These are phyloP conservation scores for Sutorius eximius DNA, from an alignment of 1,284 basidiomycete genomes.

Conservation along the genomic window DNA sequence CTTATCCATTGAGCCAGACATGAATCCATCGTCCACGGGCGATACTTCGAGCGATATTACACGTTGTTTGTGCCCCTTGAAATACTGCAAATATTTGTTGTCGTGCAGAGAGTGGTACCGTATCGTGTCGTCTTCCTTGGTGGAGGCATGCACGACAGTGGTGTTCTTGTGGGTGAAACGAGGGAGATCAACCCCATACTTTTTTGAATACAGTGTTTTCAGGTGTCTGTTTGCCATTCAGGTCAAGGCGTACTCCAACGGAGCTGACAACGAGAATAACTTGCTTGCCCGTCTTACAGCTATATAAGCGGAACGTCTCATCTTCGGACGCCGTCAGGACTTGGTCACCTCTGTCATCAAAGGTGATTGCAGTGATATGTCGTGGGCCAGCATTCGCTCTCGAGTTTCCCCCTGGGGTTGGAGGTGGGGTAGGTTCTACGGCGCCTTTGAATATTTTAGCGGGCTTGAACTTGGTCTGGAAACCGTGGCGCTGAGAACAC, in stretches of 20 bases:
- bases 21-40: constrained; percentile 92
- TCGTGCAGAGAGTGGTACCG: constrained; percentile 95
- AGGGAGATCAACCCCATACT: constrained; percentile 94
- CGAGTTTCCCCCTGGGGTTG: constrained; percentile 45
- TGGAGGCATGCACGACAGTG: constrained; percentile 88
- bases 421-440: constrained; percentile 59
- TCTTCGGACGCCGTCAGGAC: constrained; percentile 91
- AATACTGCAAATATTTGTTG: constrained; percentile 95
- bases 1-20: constrained; percentile 92
- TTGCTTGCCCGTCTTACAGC: constrained; percentile 88
- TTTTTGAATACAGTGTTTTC: constrained; percentile 87
- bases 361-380: constrained; percentile 86
- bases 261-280: constrained; percentile 42
- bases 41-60: constrained; percentile 92
- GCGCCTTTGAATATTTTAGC: constrained; percentile 86
- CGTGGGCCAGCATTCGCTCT: constrained; percentile 48
- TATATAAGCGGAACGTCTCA: constrained; percentile 89
- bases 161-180: constrained; percentile 91
- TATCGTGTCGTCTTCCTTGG: constrained; percentile 93
- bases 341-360: constrained; percentile 88
- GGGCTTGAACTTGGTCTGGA: constrained; percentile 75
- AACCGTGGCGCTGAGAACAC: constrained; percentile 1
- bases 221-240: constrained; percentile 48
- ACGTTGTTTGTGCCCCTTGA: constrained; percentile 88
- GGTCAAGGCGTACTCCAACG: constrained; percentile 28